A percentile compares a stretch with the other conserved stretches of the same genome.
Evolutionary conservation across 2,329 filamentous ascomycete genomes (phyloP).

Genomic region (Arthrobotrys musiformis): DNA sequence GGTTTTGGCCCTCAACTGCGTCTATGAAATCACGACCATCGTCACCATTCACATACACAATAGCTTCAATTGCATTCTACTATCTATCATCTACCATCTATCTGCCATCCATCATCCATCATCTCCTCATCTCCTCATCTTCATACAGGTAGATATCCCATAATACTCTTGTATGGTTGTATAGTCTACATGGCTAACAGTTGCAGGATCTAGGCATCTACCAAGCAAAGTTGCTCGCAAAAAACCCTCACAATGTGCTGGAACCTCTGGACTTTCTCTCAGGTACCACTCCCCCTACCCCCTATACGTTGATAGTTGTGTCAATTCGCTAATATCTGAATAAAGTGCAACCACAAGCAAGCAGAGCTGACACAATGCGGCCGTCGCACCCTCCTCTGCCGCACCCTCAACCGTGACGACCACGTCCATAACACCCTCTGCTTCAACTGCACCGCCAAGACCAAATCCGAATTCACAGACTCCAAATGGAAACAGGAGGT

Average conservation of each 20-base stretch:
- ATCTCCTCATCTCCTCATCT: too few relatives aligned
- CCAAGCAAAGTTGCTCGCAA: too few relatives aligned
- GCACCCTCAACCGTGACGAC: slow-evolving; percentile 35
- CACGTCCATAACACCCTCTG: slow-evolving; percentile 4
- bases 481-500: slow-evolving; percentile 2
- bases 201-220: too few relatives aligned
- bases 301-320: background rate
- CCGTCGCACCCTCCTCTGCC: slow-evolving; percentile 42
- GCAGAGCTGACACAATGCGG: slow-evolving; percentile 36
- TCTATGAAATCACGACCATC: too few relatives aligned
- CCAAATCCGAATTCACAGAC: background rate
- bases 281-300: slow-evolving; percentile 2
- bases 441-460: slow-evolving; percentile 25
- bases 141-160: too few relatives aligned
- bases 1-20: too few relatives aligned
- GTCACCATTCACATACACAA: too few relatives aligned
- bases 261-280: slow-evolving; percentile 49
- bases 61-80: too few relatives aligned
- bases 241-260: slow-evolving; percentile 37
- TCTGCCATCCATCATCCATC: too few relatives aligned
- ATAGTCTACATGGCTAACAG: too few relatives aligned
- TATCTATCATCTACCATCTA: too few relatives aligned
- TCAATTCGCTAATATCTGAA: background rate
- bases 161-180: too few relatives aligned
- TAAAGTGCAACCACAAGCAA: slow-evolving; percentile 43